Evolutionary conservation across 495 filamentous ascomycete genomes (phyloP).

Genomic region (Daldinia vernicosa): DNA sequence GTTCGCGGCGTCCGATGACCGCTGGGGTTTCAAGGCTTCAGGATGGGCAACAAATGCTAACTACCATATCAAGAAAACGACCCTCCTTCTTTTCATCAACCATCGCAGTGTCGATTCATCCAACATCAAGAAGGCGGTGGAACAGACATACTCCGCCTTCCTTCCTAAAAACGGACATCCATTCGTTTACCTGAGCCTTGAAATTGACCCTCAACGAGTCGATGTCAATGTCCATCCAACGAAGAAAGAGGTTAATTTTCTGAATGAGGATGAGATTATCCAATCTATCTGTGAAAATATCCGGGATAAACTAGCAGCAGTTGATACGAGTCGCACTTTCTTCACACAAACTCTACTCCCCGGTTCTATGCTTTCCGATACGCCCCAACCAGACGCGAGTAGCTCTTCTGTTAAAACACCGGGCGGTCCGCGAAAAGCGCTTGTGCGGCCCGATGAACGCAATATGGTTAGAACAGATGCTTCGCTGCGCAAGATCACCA

Average conservation of each 20-base stretch:
- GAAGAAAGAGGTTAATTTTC: constrained; percentile 96
- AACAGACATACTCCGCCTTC: constrained; percentile 89
- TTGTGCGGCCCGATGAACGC: constrained; percentile 79
- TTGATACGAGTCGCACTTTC: constrained; percentile 95
- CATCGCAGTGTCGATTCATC: constrained; percentile 95
- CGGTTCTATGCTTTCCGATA: constrained; percentile 59
- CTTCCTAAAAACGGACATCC: constrained; percentile 96
- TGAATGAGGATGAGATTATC: constrained; percentile 97
- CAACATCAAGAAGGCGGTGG: constrained; percentile 86
- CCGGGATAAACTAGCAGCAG: constrained; percentile 78
- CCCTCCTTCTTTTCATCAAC: constrained; percentile 94
- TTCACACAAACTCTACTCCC: constrained; percentile 91
- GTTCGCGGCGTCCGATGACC: constrained; percentile 74
- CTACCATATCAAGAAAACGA: constrained; percentile 91
- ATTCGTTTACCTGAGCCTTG: constrained; percentile 90
- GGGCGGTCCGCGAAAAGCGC: constrained; percentile 49
- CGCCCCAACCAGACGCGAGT: constrained; percentile 45
- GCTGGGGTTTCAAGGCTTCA: constrained; percentile 82
- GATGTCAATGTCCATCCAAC: constrained; percentile 99
- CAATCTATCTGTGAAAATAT: constrained; percentile 86
- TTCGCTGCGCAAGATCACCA: constrained; percentile 91
- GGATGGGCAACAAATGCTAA: constrained; percentile 94
- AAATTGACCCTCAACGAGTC: constrained; percentile 91
- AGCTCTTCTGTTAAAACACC: constrained; percentile 52
- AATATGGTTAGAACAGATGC: constrained; percentile 92